Evolutionary conservation across 2,329 filamentous ascomycete species (phyloP), one percentile per base, ranked within the genome.

Genomic region (Nectriaceae sp.): DNA sequence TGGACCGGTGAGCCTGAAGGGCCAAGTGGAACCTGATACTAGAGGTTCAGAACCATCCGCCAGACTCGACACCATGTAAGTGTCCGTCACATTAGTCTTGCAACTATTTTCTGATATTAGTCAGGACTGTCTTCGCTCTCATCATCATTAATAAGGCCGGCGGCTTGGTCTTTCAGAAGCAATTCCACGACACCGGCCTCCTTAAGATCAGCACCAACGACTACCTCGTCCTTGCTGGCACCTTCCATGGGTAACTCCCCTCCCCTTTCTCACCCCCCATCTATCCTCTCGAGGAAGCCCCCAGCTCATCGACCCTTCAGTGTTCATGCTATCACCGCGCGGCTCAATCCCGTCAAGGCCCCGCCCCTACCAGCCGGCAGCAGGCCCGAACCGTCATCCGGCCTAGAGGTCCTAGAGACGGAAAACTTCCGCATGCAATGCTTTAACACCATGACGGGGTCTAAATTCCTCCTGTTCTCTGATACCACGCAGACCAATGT

Each of bases 131-230:
- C 70, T 94, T 95, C 71, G 86, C 92, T 50, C 87, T 99, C 66
- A 91, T 97, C 69, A 88, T 99, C 69, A 96, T 99, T 77, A 97
- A 97, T 79, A 99, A 99, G 80, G 92, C 94, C 56, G 94, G 92
- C 52, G 94, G 94, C 62, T 82, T 99, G 45, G 87, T 99, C 72
- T 99, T 96, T 78, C 93, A 97, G 73, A 90, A 91, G 62, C 89
- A 90, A 65, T 97, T 99, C 70, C 86, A 92, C 63, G 84, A 93
- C n/a, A 21, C 18, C 37, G 89, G 82, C 39, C 82, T 99, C 50
- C 89, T 89, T 69, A 90, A 93, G 68, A 85, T 99, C 61, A 89
- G 84, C 59, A 93, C 90, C 60, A 99, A 99, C 69, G 94, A 99
- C 77, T 96, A 95, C 67, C 87, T 99, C 24, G 93, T 97, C 60